phyloP scores from a whole-genome alignment of 768 basidiomycete species.

The Serendipita vermifera region DNA sequence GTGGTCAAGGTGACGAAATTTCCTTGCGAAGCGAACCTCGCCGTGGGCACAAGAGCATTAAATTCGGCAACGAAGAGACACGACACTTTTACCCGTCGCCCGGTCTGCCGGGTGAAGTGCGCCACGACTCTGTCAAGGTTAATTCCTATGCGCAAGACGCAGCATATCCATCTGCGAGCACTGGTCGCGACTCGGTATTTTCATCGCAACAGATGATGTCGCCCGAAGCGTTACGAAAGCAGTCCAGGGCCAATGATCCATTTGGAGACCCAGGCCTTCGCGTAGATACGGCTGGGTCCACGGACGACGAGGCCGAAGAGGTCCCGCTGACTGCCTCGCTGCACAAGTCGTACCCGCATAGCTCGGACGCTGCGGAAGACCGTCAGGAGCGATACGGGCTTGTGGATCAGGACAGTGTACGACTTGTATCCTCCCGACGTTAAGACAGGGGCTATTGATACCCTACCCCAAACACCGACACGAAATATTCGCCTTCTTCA shows the following conservation, averaged over 20 bases:
- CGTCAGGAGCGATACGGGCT: constrained; percentile 9
- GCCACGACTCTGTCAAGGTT: neutral
- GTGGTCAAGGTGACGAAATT: constrained; percentile 22
- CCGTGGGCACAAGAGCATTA: constrained; percentile 32
- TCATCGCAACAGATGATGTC: neutral
- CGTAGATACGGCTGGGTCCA: neutral
- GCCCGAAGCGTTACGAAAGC: neutral
- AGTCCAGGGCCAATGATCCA: neutral
- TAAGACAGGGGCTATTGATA: too few relatives aligned
- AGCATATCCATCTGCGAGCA: neutral
- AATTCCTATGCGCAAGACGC: neutral
- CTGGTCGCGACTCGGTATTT: neutral
- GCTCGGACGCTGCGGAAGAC: neutral
- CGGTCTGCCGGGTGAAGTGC: constrained; percentile 32
- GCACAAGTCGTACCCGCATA: constrained; percentile 2
- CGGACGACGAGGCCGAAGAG: constrained; percentile 2
- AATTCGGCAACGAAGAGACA: constrained; percentile 60
- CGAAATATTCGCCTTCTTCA: too few relatives aligned
- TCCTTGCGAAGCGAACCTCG: neutral
- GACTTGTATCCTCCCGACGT: neutral
- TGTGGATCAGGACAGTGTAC: neutral
- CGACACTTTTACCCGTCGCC: constrained; percentile 61
- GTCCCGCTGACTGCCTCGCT: constrained; percentile 3
- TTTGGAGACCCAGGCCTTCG: neutral
- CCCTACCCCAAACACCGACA: too few relatives aligned